Evolutionary conservation across 768 basidiomycete genomes (phyloP), one percentile per base, ranked within the genome.

Genomic region (Mycena albidolilacea): DNA sequence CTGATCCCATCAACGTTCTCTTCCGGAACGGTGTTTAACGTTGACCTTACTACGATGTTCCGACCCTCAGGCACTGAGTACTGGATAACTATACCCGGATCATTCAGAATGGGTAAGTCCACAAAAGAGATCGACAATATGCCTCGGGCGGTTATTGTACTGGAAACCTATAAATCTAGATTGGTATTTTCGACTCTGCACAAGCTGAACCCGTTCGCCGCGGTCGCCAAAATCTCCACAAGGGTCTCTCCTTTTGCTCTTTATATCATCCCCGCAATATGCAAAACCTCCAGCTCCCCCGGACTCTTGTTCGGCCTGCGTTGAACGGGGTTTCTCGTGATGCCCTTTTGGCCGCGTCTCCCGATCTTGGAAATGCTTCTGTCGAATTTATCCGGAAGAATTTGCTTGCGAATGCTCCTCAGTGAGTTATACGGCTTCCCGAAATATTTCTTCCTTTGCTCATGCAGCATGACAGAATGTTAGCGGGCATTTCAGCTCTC

Each of bases 371-470:
- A 17, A 87, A 86, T 69, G 88, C 93, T 5, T 92, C 93, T 6
- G 80, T 89, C 58, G 90, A 92, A 73, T 95, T 93, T 78, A 89
- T 95, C 70, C 89, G 90, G 64, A 86, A 89, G 67, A 87, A 88
- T 64, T 85, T 95, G n/a, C 80, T 84, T 7, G 76, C 85, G 41
- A 84, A 84, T 58, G 84, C 85, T 15, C 82, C 82, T 62, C 80
- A 85, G 87, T 88, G 77, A 73, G 86, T 78, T 48, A 35, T 41
- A 7, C 66, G 66, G 37, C 23, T 62, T 71, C 23, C 73, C 71
- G 79, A 74, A 50, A 71, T 69, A 43, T 30, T 73, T 62, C 10
- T 41, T 62, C 64, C 80, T 65, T 71, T 64, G 43, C 72, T 76
- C 50, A 70, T 75, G 58, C 30, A 30, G 30, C 73, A 38, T 67